A percentile compares a stretch with the other conserved stretches of the same genome.
phyloP scores from a whole-genome alignment of 768 basidiomycete genomes.

The Leucocoprinus birnbaumii region DNA sequence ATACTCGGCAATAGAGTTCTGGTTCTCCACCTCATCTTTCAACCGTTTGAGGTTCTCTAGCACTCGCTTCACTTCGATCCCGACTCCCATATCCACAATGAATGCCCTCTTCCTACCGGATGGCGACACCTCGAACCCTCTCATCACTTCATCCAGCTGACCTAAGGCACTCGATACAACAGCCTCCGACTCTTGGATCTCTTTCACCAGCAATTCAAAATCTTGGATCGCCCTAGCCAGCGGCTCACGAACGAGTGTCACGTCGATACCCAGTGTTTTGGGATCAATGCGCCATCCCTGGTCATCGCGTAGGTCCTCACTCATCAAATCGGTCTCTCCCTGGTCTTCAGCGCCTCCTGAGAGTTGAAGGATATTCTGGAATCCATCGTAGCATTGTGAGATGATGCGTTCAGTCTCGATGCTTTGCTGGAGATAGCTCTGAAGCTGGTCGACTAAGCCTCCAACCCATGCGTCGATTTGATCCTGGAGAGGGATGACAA shows the following conservation, averaged over 20 bases:
- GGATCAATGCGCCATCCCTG: not conserved
- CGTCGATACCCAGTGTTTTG: not conserved
- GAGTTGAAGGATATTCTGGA: not conserved
- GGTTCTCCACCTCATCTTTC: too few relatives aligned
- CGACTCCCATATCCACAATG: not conserved
- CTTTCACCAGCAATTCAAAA: not conserved
- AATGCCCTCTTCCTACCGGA: not conserved
- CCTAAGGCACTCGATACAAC: not conserved
- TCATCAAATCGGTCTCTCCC: not conserved
- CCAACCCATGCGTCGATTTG: not conserved
- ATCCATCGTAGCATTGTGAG: not conserved
- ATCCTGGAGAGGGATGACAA: not conserved
- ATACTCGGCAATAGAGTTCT: too few relatives aligned
- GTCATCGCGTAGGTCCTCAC: not conserved
- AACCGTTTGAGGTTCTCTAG: too few relatives aligned
- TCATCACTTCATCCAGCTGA: not conserved
- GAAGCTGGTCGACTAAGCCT: not conserved
- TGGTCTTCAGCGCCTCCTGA: not conserved
- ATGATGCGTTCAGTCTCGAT: not conserved
- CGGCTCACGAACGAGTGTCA: not conserved
- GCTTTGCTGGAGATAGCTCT: not conserved
- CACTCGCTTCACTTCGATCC: not conserved
- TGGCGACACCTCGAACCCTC: not conserved
- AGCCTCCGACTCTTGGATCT: not conserved
- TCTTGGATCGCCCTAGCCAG: not conserved